phyloP scores from a whole-genome alignment of 1,284 basidiomycete genomes.

The Xerocomus minutiporus region DNA sequence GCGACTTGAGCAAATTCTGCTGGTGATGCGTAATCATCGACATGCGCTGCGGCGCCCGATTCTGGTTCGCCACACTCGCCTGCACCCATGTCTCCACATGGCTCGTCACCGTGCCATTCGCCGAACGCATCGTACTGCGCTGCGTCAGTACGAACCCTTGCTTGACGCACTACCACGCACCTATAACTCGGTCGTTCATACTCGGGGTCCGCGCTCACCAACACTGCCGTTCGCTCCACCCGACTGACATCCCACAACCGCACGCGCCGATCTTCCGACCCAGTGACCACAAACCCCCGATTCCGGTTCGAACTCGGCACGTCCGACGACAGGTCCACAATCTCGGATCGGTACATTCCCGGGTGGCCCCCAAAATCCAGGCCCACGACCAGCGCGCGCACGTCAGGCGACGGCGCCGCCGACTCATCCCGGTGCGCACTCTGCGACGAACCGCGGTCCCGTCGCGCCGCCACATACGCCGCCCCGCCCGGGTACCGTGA shows the following conservation, averaged over 20 bases:
- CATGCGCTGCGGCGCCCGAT: constrained; percentile 68
- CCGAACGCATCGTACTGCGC: constrained; percentile 31
- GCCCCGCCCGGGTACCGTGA: constrained; percentile 38
- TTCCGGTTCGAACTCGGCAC: constrained; percentile 35
- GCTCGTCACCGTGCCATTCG: constrained; percentile 42
- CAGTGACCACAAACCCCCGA: constrained; percentile 74
- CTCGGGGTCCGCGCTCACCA: constrained; percentile 69
- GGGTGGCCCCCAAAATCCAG: constrained; percentile 69
- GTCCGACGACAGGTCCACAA: constrained; percentile 46
- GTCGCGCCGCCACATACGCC: constrained; percentile 27
- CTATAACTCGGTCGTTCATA: constrained; percentile 65
- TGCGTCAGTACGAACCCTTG: background rate
- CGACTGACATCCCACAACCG: constrained; percentile 79
- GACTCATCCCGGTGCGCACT: constrained; percentile 33
- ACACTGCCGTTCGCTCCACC: constrained; percentile 65
- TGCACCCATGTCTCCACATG: constrained; percentile 65
- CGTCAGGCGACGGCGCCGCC: constrained; percentile 50
- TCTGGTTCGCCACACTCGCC: constrained; percentile 42
- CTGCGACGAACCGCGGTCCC: constrained; percentile 26
- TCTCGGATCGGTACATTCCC: constrained; percentile 49
- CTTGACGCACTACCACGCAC: constrained; percentile 36
- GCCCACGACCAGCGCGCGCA: constrained; percentile 63
- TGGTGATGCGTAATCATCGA: constrained; percentile 76
- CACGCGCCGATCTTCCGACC: constrained; percentile 78
- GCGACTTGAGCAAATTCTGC: constrained; percentile 69